Evolutionary conservation across 2,329 filamentous ascomycete genomes (phyloP), one percentile per base, ranked within the genome.

Genomic region (Macrophomina tecta): DNA sequence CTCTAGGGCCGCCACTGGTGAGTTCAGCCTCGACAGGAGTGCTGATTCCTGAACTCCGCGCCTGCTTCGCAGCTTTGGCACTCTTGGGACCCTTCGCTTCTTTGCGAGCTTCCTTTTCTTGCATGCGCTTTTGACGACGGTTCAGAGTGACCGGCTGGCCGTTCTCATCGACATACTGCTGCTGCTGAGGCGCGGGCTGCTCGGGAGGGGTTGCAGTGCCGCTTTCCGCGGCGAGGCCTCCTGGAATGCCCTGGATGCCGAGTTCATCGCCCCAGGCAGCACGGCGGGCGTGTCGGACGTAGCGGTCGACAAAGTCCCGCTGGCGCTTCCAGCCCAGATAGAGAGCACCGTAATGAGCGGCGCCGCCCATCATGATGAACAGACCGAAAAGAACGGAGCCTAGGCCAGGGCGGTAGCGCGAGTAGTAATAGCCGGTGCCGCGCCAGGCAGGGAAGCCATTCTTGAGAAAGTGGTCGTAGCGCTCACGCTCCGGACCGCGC

Each of bases 361-460:
- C 91, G 69, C 95, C 95, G 67, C 94, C 94, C 62, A 91, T 87
- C 63, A 92, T 87, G 69, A 97, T 78, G 79, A 98, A 93, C 48
- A 97, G 82, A 56, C 94, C 94, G 32, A 90, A 69, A 62, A 98
- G 80, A 53, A 97, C 95, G 14, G 91, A 91, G 68, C 92, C 93
- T 52, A 98, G 83, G 8, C 95, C 95, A 1, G 95, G 95, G 23
- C 95, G 88, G 85, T 94, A 97, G 67, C 95, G 90, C 74, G 89
- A 89, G 83, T 99, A 99, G 86, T 98, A 99, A 86, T 99, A 99
- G 69, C 95, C 94, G 52, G 94, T 97, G 67, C 95, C 95, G 82
- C 94, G 94, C 95, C 95, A 99, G 66, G 88, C 88, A 38, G 95
- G 95, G 83, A 99, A 99, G 69, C 95, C 95, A 80, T 98, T 93